Evolutionary conservation across 768 basidiomycete species (phyloP), one percentile per base, ranked within the genome.

Genomic region (Russula foetens): DNA sequence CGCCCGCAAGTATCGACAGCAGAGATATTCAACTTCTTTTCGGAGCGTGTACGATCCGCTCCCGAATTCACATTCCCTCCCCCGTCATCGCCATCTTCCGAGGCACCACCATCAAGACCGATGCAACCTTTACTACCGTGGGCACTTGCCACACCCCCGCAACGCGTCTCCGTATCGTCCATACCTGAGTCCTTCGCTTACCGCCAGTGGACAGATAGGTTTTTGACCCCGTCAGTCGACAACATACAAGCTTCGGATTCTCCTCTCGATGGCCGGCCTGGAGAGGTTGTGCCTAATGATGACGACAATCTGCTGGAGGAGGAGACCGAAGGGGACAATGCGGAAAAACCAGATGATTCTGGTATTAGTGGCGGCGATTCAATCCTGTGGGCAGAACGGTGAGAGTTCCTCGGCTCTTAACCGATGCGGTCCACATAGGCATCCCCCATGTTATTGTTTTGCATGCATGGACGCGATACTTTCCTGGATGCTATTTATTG

Each of bases 271-370:
- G 28, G 26, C 17, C 48, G 15, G 19, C 17, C 53, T 8, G 53
- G 24, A 33, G 60, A 53, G 21, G 41, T 21, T 41, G 14, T 35
- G 3, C 46, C 43, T 28, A 23, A n/a, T 23, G 53, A 15, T n/a
- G 59, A 19, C 31, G 35, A 33, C 24, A 31, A 2, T 33, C 48
- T n/a, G 19, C 60, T 26, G 24, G 59, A 52, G 15, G 59, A 52
- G 23, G 53, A 56, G 19, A 26, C 17, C 3, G 63, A 64, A 19
- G 55, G 60, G 24, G 63, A 64, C 26, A 56, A 31, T 19, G 53
- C 53, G n/a, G 63, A 64, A n/a, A 64, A 64, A 45, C 49, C 50
- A 11, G 63, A 64, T 19, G 63, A 61, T 35, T 19, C 43, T 39
- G 54, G 44, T 14, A 23, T 55, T 24, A 50, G n/a, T n/a, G 17